Evolutionary conservation across 129 eudicot species (phyloP), one percentile per base, ranked within the genome.

Genomic region (Lactuca saligna): DNA sequence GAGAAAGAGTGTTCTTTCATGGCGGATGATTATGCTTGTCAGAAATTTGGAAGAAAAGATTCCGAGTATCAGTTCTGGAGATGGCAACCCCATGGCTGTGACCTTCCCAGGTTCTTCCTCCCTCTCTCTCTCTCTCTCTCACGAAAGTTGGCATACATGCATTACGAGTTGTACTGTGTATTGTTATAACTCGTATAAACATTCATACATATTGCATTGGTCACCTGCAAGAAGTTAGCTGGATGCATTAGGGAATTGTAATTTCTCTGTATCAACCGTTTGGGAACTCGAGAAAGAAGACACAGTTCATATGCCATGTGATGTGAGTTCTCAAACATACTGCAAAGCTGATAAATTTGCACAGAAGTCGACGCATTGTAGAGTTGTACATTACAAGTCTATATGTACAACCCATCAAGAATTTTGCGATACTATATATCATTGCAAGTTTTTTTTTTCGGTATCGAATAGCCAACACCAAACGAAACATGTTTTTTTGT

Each of bases 71-170:
- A 84, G 65, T 65, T 66, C 56, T 87, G 95, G 95, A 84, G 86
- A 60, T 87, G 95, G 95, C 88, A 87, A 55, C 95, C 95, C 48
- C 80, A 80, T 63, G 71, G 71, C 17, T 87, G 95, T 71, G 80
- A 87, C 50, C 90, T 87, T 57, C 90, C 87, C 72, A 84, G 87
- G 89, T 76, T 41, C 39, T 71, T 39, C 7, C 55, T 82, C 79
- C 49, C 68, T 63, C 73, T 58, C 49, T 63, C 15, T 57, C 51
- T 54, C 42, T 12, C 62, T 56, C 35, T 7, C 25, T n/a, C n/a
- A 10, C 5, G 15, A 46, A 10, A 46, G 51, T 10, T 12, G 51
- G 7, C 8, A 64, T 49, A 41, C 13, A 13, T 63, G 54, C 34
- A 64, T 64, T 42, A 64, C 16, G 38, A 44, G 17, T 65, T 65